These are phyloP conservation scores for Wickerhamiella azyma DNA, from an alignment of 805 yeast genomes.

Conservation along the genomic window DNA sequence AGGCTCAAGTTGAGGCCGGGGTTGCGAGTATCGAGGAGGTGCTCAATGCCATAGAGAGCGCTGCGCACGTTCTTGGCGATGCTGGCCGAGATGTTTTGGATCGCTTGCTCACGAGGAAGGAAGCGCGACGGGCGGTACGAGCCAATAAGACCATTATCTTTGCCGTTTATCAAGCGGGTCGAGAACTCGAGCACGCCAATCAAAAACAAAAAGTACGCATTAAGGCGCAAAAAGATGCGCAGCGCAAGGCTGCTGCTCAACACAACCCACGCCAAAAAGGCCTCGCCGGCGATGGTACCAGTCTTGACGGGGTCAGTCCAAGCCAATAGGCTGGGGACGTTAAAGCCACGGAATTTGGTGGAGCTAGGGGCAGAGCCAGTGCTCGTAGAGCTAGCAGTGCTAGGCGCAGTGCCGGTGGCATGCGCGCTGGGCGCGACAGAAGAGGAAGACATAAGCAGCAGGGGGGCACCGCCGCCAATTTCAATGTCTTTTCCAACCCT, in stretches of 20 bases:
- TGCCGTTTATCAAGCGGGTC: slow-evolving; percentile 60
- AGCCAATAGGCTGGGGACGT: slow-evolving; percentile 36
- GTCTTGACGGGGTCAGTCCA: slow-evolving; percentile 69
- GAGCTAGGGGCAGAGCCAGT: slow-evolving; percentile 5
- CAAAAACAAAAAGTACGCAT: slow-evolving; percentile 43
- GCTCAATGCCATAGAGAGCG: slow-evolving; percentile 22
- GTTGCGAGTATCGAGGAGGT: slow-evolving; percentile 32
- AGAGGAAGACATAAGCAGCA: not conserved
- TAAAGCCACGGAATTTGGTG: slow-evolving; percentile 15
- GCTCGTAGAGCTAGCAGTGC: not conserved
- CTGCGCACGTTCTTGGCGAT: slow-evolving; percentile 26
- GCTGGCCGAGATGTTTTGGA: slow-evolving; percentile 30
- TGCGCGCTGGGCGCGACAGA: not conserved
- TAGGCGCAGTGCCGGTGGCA: not conserved
- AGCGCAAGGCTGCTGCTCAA: slow-evolving; percentile 22
- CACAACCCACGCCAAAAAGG: slow-evolving; percentile 45
- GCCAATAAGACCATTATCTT: slow-evolving; percentile 54
- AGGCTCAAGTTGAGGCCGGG: slow-evolving; percentile 40
- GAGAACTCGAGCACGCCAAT: slow-evolving; percentile 67
- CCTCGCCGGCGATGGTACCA: slow-evolving; percentile 40
- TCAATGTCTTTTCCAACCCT: not conserved
- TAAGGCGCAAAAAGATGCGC: slow-evolving; percentile 26
- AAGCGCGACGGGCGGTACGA: slow-evolving; percentile 54
- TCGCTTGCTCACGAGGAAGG: slow-evolving; percentile 26
- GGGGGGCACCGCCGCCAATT: not conserved